Conservation (phyloP, 192 early-diverging fungal species). For the Backusella tuberculispora region DNA sequence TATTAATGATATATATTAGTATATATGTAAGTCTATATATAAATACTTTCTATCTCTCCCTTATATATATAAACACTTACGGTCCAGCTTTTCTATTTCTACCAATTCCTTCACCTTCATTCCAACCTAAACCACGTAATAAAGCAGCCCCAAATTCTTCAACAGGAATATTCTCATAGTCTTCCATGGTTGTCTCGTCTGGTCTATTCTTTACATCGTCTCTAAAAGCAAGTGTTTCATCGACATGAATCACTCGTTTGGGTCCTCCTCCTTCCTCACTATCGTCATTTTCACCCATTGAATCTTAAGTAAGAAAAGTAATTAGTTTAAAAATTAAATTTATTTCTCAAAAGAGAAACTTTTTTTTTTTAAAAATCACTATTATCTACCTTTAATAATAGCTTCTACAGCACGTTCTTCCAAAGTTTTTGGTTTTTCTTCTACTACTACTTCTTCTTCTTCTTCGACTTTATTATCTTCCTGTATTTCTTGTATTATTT, state of each 20-base stretch:
- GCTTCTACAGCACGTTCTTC: constrained; percentile 48
- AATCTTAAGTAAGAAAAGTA: constrained; percentile 26
- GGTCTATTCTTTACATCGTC: constrained; percentile 66
- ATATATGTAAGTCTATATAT: not conserved
- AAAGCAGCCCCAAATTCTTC: constrained; percentile 89
- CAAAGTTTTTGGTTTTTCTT: constrained; percentile 34
- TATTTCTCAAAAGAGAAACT: constrained; percentile 1
- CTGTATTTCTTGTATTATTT: constrained; percentile 3
- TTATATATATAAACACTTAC: constrained; percentile 28
- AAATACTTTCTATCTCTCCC: not conserved
- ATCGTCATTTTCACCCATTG: constrained; percentile 6
- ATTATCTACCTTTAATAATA: constrained; percentile 40
- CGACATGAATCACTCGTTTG: constrained; percentile 35
- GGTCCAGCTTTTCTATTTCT: constrained; percentile 26
- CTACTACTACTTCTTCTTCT: not conserved
- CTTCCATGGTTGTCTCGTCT: constrained; percentile 67
- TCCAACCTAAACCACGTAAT: constrained; percentile 92
- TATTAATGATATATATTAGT: not conserved
- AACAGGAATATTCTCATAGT: constrained; percentile 84
- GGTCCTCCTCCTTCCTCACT: constrained; percentile 25
- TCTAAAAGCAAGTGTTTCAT: constrained; percentile 64
- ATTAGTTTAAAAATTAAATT: not conserved
- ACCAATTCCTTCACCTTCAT: constrained; percentile 58
- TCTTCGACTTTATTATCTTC: not conserved
- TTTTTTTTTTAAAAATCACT: constrained; percentile 3